phyloP scores from a whole-genome alignment of 164 flowering plant genomes.

The Santalum album region DNA sequence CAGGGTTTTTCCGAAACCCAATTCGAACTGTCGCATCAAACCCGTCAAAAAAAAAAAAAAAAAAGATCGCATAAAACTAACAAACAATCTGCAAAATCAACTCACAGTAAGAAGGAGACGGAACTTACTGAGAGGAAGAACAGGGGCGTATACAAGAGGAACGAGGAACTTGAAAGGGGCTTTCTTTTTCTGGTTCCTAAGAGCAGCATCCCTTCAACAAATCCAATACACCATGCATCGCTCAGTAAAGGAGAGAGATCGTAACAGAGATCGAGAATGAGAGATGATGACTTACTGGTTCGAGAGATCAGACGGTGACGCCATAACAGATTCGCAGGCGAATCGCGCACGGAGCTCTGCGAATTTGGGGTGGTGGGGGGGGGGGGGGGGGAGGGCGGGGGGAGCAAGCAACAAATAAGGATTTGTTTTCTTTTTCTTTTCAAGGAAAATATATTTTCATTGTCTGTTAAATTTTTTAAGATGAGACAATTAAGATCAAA shows the following conservation, averaged over 20 bases:
- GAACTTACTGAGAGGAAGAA: conserved; percentile 84
- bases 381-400: too few species aligned
- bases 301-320: neutral
- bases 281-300: neutral
- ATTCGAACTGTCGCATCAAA: conserved; percentile 55
- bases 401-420: too few species aligned
- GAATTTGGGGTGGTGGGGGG: too few species aligned
- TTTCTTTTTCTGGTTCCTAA: conserved; percentile 30
- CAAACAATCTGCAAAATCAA: neutral
- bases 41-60: neutral
- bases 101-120: neutral
- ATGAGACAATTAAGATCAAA: too few species aligned
- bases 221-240: neutral
- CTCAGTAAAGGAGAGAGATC: neutral
- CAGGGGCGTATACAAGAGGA: conserved; percentile 86
- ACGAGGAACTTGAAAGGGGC: conserved; percentile 60
- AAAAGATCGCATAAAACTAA: neutral
- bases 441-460: too few species aligned
- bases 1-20: conserved; percentile 63
- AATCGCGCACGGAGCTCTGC: neutral
- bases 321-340: neutral
- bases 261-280: neutral
- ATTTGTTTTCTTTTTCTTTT: too few species aligned
- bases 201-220: conserved; percentile 29
- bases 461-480: too few species aligned